Conservation (phyloP, 345 rosid species). For the Isatis tinctoria region DNA sequence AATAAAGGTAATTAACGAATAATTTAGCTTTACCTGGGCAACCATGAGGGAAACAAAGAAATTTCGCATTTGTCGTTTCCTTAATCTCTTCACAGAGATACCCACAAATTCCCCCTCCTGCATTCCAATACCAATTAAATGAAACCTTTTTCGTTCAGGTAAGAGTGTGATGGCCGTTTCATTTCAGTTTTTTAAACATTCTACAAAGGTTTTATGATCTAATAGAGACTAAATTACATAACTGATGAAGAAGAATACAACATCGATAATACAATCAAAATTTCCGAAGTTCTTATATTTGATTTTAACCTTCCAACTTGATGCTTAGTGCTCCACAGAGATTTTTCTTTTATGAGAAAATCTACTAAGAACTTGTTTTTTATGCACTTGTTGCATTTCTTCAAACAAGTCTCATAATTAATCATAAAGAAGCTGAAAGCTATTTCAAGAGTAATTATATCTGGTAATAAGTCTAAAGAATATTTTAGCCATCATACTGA, state of each 20-base stretch:
- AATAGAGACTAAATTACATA: background rate
- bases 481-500: background rate
- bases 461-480: background rate
- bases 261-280: background rate
- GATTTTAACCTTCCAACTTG: background rate
- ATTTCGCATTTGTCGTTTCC: constrained; percentile 91
- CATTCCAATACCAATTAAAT: constrained; percentile 7
- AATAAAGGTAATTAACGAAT: background rate
- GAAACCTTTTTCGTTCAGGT: background rate
- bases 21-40: constrained; percentile 63
- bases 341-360: background rate
- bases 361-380: background rate
- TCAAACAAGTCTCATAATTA: no score
- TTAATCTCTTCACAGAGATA: constrained; percentile 73
- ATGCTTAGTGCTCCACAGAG: background rate
- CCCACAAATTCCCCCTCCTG: constrained; percentile 91
- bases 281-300: background rate
- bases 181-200: background rate
- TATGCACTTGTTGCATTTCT: background rate
- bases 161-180: background rate
- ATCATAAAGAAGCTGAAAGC: background rate
- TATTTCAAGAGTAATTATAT: background rate
- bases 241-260: background rate
- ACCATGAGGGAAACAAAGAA: constrained; percentile 92
- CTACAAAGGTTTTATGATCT: background rate